Base-by-base conservation (phyloP, 2,329 filamentous ascomycete genomes). In the Colletotrichum sp. region DNA sequence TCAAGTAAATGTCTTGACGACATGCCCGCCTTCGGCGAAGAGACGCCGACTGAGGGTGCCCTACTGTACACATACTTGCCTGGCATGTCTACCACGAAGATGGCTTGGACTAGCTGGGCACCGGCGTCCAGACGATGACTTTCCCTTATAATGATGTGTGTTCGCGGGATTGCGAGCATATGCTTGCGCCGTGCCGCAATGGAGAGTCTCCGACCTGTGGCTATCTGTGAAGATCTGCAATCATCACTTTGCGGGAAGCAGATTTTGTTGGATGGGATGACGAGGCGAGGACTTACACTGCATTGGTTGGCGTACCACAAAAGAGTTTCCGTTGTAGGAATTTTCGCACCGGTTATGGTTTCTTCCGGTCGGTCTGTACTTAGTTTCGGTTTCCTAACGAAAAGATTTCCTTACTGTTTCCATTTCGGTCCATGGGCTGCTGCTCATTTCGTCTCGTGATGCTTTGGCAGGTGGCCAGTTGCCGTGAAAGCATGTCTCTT, bases 1-100 rank as follows among this genome's bases (percentile, higher is more conserved):
- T 96, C 87, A 96, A 96, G 89, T 96, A 93, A 89, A 86, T 74
- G 78, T 32, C 39, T 71, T 15, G 62, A 66, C 22, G 43, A 39
- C 18, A 64, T 13, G n/a, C 62, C 60, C 39, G 18, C 60, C 27
- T 66, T 75, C 66, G 65, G 74, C 60, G 71, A 60, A 61, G 66
- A 69, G 39, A 66, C 71, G 74, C 66, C 71, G 71, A 75, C 32
- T 58, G 34, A 66, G 60, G 60, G 67, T 64, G 36, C 28, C 55
- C 36, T 43, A 69, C 61, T 77, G 75, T 76, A 76, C 52, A 77
- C 64, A 75, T 52, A 76, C 48, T 56, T 64, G 34, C 56, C 62
- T 25, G 52, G 73, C 56, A 55, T 65, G 66, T 60, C 61, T 43
- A 39, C 61, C 66, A 74, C 66, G 36, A 48, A 56, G 70, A 60